A percentile compares a stretch with the other conserved stretches of the same genome.
Evolutionary conservation across 1,284 basidiomycete genomes (phyloP).

Genomic region (Lentinus polychrous): DNA sequence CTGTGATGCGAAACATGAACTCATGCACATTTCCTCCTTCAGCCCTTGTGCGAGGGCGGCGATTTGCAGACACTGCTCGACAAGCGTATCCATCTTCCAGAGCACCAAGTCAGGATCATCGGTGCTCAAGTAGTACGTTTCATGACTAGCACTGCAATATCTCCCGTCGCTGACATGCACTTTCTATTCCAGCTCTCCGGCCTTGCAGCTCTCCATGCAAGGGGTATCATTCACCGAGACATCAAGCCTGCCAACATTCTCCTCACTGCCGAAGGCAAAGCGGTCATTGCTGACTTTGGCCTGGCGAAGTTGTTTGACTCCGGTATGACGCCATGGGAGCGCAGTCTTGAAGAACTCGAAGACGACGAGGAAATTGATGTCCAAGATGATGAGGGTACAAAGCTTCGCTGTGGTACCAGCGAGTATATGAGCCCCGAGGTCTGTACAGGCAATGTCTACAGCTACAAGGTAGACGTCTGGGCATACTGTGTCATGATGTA

Average conservation of each 20-base stretch:
- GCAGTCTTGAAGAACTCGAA: no score
- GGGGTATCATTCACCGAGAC: conserved; percentile 23
- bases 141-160: neutral
- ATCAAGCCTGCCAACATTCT: conserved; percentile 59
- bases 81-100: neutral
- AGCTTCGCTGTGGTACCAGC: no score
- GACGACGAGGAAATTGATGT: no score
- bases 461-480: no score
- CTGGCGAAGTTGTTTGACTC: neutral
- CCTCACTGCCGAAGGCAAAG: conserved; percentile 53
- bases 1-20: no score
- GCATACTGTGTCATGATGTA: no score
- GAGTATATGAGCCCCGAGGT: no score
- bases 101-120: neutral
- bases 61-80: neutral
- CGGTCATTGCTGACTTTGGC: conserved; percentile 39
- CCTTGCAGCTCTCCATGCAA: conserved; percentile 13
- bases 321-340: no score
- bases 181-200: conserved; percentile 1
- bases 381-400: no score
- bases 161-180: neutral
- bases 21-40: no score
- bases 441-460: no score
- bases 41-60: conserved; percentile 4
- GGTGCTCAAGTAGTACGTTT: conserved; percentile 2